Evolutionary conservation across 2,329 filamentous ascomycete species (phyloP).

Genomic region (Capronia coronata): DNA sequence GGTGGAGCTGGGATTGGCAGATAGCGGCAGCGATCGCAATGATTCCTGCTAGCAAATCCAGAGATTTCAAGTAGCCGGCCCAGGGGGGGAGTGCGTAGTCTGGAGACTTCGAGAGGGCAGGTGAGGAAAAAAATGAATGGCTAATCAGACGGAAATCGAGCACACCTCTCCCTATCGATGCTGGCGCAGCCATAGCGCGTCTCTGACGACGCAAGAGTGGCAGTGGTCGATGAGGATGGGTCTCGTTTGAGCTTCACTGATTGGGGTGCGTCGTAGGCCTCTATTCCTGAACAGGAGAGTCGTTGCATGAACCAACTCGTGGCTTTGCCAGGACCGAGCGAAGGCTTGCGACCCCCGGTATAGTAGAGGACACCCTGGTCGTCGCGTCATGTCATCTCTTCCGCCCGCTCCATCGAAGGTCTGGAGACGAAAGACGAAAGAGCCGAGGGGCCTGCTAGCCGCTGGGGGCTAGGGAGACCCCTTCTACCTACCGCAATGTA

Average conservation of each 20-base stretch:
- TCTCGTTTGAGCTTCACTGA: not conserved
- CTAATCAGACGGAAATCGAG: not conserved
- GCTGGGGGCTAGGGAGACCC: not conserved
- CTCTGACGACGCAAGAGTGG: constrained; percentile 5
- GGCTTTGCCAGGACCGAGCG: constrained; percentile 13
- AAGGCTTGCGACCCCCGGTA: constrained; percentile 1
- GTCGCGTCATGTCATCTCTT: not conserved
- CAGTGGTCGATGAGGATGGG: constrained; percentile 12
- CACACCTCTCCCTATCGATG: not conserved
- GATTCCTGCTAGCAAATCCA: constrained; percentile 6
- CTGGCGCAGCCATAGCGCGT: not conserved
- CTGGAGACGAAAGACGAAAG: not conserved
- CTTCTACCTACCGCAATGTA: not conserved
- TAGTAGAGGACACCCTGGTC: not conserved
- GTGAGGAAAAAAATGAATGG: not conserved
- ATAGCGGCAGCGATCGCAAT: constrained; percentile 17
- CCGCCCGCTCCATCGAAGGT: not conserved
- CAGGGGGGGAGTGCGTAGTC: not conserved
- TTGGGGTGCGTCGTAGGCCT: not conserved
- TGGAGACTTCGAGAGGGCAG: not conserved
- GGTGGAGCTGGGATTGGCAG: constrained; percentile 1
- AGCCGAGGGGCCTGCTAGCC: not conserved
- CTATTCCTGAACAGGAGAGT: constrained; percentile 17
- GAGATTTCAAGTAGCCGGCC: constrained; percentile 4
- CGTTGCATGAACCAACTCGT: constrained; percentile 13